A percentile compares a stretch with the other conserved stretches of the same genome.
These are phyloP conservation scores for Tubosaeta brunneosetosa DNA, from an alignment of 768 basidiomycete species.

Conservation along the genomic window DNA sequence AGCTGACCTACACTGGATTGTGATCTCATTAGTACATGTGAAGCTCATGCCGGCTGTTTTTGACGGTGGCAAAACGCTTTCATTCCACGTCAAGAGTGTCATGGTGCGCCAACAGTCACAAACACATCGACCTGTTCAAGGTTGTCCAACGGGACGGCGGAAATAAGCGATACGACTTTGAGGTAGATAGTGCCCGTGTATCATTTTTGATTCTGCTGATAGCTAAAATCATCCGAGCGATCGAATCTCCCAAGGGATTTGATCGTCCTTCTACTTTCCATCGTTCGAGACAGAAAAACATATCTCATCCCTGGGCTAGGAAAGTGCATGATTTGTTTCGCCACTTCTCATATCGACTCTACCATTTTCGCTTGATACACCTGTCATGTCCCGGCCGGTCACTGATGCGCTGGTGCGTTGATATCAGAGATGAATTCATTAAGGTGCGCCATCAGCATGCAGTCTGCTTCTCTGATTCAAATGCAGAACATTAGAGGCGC, in stretches of 20 bases:
- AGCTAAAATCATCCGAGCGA: slow-evolving; percentile 77
- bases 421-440: neutral
- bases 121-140: slow-evolving; percentile 84
- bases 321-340: no score
- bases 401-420: no score
- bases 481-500: no score
- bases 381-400: no score
- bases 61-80: slow-evolving; percentile 85
- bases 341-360: no score
- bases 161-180: slow-evolving; percentile 94
- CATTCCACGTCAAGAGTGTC: slow-evolving; percentile 88
- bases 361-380: neutral
- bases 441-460: no score
- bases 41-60: slow-evolving; percentile 92
- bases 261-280: slow-evolving; percentile 54
- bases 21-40: slow-evolving; percentile 5
- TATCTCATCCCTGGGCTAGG: slow-evolving; percentile 29
- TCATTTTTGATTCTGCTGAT: slow-evolving; percentile 2
- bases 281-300: slow-evolving; percentile 51
- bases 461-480: slow-evolving; percentile 1
- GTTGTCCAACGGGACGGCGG: slow-evolving; percentile 69
- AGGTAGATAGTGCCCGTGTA: slow-evolving; percentile 69
- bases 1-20: neutral
- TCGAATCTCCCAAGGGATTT: slow-evolving; percentile 59
- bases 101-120: slow-evolving; percentile 77